Percentiles rank a stretch among this genome's conserved stretches.
Evolutionary conservation across 768 basidiomycete genomes (phyloP).

Genomic region (Suillus tomentosus): DNA sequence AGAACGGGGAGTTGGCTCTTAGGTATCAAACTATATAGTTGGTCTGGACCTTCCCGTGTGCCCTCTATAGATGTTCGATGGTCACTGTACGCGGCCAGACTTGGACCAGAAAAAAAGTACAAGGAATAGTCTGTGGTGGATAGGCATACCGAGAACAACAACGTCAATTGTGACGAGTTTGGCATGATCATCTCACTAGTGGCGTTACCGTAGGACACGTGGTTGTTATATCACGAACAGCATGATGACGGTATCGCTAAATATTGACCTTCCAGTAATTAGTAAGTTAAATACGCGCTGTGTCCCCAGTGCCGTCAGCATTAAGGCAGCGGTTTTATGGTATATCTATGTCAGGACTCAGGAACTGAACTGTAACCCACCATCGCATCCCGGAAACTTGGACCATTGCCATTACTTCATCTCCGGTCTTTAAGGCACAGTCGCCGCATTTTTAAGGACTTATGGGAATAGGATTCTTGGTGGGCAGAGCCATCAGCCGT

Average conservation of each 20-base stretch:
- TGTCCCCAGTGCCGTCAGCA: slow-evolving; percentile 19
- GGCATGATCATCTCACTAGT: not conserved
- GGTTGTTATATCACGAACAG: not conserved
- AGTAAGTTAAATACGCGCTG: not conserved
- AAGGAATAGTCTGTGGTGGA: not conserved
- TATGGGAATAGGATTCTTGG: slow-evolving; percentile 71
- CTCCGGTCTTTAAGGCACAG: slow-evolving; percentile 33
- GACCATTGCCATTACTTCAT: slow-evolving; percentile 18
- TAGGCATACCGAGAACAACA: not conserved
- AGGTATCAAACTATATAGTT: slow-evolving; percentile 3
- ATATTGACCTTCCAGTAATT: not conserved
- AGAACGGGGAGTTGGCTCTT: not conserved
- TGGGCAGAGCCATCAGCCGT: slow-evolving; percentile 67
- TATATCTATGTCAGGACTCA: slow-evolving; percentile 6
- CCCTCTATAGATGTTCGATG: not conserved
- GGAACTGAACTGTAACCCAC: not conserved
- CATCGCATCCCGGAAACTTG: slow-evolving; percentile 12
- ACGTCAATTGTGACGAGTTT: not conserved
- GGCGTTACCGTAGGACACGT: not conserved
- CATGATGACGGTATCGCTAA: not conserved
- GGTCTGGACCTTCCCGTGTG: not conserved
- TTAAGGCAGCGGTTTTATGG: slow-evolving; percentile 2
- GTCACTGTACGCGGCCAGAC: not conserved
- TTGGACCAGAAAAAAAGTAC: not conserved
- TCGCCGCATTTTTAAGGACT: slow-evolving; percentile 50